Base-by-base conservation (phyloP, 2,329 filamentous ascomycete species). In the Fusarium bactridioides region DNA sequence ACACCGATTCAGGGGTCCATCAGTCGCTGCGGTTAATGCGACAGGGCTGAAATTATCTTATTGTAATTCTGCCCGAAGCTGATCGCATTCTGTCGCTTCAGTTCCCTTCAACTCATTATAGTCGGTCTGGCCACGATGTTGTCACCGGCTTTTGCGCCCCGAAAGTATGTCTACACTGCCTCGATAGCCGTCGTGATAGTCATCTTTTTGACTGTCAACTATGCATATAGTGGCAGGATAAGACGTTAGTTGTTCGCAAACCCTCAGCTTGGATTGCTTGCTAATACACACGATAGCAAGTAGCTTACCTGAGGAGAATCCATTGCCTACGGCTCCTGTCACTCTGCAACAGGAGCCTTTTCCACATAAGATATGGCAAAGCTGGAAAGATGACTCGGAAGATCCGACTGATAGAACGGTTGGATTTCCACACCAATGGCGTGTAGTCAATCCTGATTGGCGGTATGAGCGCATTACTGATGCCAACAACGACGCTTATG, bases 401-500 rank as follows among this genome's bases (percentile, higher is more conserved):
- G 48, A 76, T 33, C 76, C 78, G 12, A 79, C 77, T 4, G 71
- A 76, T 7, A 68, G 75, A 25, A 79, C 78, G 2, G 61, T 70
- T n/a, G 77, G 76, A 8, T 78, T 78, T 51, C 76, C 78, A 19
- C 74, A 72, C n/a, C 65, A 75, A 60, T 76, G 74, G 74, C 70
- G 72, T 37, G 29, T 54, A 7, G 38, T 69, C 43, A 79, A 80
- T 21, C 77, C 78, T 4, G 69, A 55, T 10, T 75, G 78, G 67
- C 75, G 76, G 27, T 78, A 78, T 55, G 78, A 80, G 63, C 73
- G 76, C 33, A 75, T 80, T 23, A 78, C 77, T 31, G 76, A 79
- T 51, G 70, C 61, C 29, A 80, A 78, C 43, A 70, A 60, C 18
- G 60, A 78, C 35, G 72, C 69, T 15, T 79, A 92, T 75, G 83